phyloP scores from a whole-genome alignment of 2,329 filamentous ascomycete species.

The Fusarium verrucosum region DNA sequence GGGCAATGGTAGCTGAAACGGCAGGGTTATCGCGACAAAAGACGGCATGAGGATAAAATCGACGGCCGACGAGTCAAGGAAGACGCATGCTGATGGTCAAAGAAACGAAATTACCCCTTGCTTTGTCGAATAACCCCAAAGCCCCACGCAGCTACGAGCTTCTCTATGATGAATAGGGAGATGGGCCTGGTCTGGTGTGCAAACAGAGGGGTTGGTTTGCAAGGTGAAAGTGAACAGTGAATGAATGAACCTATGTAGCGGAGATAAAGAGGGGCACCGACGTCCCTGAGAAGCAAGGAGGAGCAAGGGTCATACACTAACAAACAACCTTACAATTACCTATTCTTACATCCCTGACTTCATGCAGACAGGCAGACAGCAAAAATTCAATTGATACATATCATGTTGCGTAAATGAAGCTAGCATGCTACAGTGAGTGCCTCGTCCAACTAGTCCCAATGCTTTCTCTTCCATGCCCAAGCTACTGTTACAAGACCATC shows the following conservation, averaged over 20 bases:
- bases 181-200: slow-evolving; percentile 3
- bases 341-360: not conserved
- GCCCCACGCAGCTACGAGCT: slow-evolving; percentile 18
- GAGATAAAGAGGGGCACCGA: slow-evolving; percentile 41
- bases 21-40: slow-evolving; percentile 1
- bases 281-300: not conserved
- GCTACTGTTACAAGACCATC: slow-evolving; percentile 37
- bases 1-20: slow-evolving; percentile 18
- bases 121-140: slow-evolving; percentile 7
- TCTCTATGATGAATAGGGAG: slow-evolving; percentile 8
- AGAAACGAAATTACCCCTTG: slow-evolving; percentile 18
- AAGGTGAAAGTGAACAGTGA: slow-evolving; percentile 9
- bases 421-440: slow-evolving; percentile 18
- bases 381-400: slow-evolving; percentile 27
- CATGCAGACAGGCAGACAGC: not conserved
- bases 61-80: slow-evolving; percentile 42
- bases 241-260: too few species aligned
- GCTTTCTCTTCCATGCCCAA: slow-evolving; percentile 37
- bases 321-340: not conserved
- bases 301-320: slow-evolving; percentile 10
- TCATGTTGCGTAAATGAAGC: slow-evolving; percentile 18
- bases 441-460: slow-evolving; percentile 25
- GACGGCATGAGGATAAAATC: slow-evolving; percentile 40
- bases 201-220: slow-evolving; percentile 14
- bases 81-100: slow-evolving; percentile 40